Evolutionary conservation across 306 rosid genomes (phyloP).

Genomic region (Amphicarpaea edgeworthii): DNA sequence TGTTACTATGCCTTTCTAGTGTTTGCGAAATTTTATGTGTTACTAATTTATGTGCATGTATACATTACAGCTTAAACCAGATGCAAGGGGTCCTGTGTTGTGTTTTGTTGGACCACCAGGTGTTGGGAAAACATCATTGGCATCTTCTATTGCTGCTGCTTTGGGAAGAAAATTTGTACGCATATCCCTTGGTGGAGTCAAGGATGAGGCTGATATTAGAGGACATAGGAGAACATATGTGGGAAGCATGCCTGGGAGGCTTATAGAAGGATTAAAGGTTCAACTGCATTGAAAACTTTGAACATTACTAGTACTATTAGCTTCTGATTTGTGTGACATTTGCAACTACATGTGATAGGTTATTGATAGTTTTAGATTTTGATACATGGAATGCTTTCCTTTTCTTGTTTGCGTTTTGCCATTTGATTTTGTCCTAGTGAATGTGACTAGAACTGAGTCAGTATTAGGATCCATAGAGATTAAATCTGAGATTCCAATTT

Average conservation of each 20-base stretch:
- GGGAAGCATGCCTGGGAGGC: slow-evolving; percentile 99
- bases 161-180: slow-evolving; percentile 95
- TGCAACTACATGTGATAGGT: slow-evolving; percentile 17
- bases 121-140: slow-evolving; percentile 99
- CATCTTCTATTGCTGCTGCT: slow-evolving; percentile 97
- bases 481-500: slow-evolving; percentile 28
- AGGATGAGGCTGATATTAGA: slow-evolving; percentile 99
- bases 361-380: slow-evolving; percentile 22
- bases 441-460: slow-evolving; percentile 25
- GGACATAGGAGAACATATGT: slow-evolving; percentile 99
- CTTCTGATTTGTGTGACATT: slow-evolving; percentile 37
- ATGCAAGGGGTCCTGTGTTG: slow-evolving; percentile 99
- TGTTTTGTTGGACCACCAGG: slow-evolving; percentile 99
- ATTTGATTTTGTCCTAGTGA: slow-evolving; percentile 32
- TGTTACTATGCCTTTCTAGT: slow-evolving; percentile 29
- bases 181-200: slow-evolving; percentile 99
- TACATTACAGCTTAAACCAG: slow-evolving; percentile 91
- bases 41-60: slow-evolving; percentile 41
- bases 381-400: slow-evolving; percentile 23
- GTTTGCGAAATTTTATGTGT: slow-evolving; percentile 43
- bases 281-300: slow-evolving; percentile 25
- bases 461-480: slow-evolving; percentile 35
- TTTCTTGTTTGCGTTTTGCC: slow-evolving; percentile 17
- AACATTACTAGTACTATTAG: slow-evolving; percentile 12
- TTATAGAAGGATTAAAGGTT: slow-evolving; percentile 97